These are phyloP conservation scores for Talaromyces sp. DNA, from an alignment of 2,329 filamentous ascomycete genomes.

Conservation along the genomic window DNA sequence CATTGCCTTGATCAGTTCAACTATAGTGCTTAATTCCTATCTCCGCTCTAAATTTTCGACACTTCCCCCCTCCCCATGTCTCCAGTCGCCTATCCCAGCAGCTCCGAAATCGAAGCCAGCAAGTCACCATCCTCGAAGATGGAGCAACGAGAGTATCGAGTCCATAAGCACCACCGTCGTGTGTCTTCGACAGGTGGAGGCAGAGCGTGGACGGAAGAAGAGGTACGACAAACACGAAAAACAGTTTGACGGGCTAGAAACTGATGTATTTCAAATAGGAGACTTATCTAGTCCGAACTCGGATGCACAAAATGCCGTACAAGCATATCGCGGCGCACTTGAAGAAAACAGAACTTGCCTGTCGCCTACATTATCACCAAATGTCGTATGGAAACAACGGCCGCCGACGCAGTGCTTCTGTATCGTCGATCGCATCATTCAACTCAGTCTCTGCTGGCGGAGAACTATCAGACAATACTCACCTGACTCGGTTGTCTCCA, in stretches of 20 bases:
- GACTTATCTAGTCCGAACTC: conserved; percentile 75
- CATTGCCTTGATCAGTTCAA: not conserved
- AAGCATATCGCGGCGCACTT: conserved; percentile 82
- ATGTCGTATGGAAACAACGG: conserved; percentile 76
- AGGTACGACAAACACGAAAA: conserved; percentile 50
- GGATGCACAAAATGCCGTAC: conserved; percentile 83
- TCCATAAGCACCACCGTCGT: conserved; percentile 60
- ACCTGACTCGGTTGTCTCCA: conserved; percentile 44
- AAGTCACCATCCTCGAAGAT: not conserved
- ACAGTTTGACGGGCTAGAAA: not conserved
- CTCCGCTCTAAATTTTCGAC: not conserved
- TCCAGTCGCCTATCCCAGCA: conserved; percentile 9
- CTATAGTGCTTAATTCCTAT: not conserved
- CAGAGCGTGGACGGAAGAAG: conserved; percentile 79
- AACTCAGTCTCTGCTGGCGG: conserved; percentile 33
- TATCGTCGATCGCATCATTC: conserved; percentile 54
- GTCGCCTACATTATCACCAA: conserved; percentile 82
- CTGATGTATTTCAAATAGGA: conserved; percentile 50
- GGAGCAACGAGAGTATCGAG: conserved; percentile 39
- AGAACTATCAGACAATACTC: conserved; percentile 25
- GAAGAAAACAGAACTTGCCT: conserved; percentile 83
- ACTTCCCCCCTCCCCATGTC: conserved; percentile 12
- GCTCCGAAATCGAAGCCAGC: not conserved
- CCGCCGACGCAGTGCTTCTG: conserved; percentile 68
- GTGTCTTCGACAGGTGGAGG: conserved; percentile 66